phyloP scores from a whole-genome alignment of 2,329 filamentous ascomycete genomes.

The Pseudocercospora vitis region DNA sequence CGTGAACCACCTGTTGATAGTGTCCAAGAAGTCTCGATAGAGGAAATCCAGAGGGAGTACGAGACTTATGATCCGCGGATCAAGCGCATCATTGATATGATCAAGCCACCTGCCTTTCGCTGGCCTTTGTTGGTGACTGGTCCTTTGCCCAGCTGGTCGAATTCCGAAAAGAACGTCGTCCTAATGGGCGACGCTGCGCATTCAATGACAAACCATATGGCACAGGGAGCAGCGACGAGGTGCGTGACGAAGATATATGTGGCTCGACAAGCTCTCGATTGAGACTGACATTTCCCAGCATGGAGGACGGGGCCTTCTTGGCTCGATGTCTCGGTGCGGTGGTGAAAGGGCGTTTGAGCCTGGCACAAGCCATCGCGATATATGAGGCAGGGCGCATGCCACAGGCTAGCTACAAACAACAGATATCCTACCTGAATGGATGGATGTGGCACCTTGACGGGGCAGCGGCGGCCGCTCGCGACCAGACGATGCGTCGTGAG shows the following conservation, averaged over 20 bases:
- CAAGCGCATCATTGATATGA: conserved; percentile 45
- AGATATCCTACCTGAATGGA: conserved; percentile 44
- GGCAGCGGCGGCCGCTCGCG: conserved; percentile 38
- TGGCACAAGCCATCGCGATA: conserved; percentile 40
- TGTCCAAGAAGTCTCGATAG: conserved; percentile 43
- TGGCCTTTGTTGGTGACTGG: conserved; percentile 50
- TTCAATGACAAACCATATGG: conserved; percentile 47
- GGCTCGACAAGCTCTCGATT: not conserved
- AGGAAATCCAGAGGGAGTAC: conserved; percentile 47
- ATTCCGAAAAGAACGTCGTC: conserved; percentile 44
- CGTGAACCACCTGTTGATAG: conserved; percentile 40
- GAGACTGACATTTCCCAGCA: not conserved
- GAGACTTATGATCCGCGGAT: conserved; percentile 49
- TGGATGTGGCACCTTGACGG: conserved; percentile 41
- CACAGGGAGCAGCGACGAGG: conserved; percentile 20
- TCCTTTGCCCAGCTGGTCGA: conserved; percentile 46
- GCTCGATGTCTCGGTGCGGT: conserved; percentile 42
- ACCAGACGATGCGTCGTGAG: conserved; percentile 41
- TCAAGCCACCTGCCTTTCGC: conserved; percentile 38
- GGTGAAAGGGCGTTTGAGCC: conserved; percentile 36
- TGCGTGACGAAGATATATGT: not conserved
- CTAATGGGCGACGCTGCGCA: conserved; percentile 49
- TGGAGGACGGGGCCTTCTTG: conserved; percentile 38
- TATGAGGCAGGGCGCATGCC: conserved; percentile 48
- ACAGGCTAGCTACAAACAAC: conserved; percentile 46